Conservation (phyloP, 1,284 basidiomycete genomes). For the Pyrrhoderma lamaoense region DNA sequence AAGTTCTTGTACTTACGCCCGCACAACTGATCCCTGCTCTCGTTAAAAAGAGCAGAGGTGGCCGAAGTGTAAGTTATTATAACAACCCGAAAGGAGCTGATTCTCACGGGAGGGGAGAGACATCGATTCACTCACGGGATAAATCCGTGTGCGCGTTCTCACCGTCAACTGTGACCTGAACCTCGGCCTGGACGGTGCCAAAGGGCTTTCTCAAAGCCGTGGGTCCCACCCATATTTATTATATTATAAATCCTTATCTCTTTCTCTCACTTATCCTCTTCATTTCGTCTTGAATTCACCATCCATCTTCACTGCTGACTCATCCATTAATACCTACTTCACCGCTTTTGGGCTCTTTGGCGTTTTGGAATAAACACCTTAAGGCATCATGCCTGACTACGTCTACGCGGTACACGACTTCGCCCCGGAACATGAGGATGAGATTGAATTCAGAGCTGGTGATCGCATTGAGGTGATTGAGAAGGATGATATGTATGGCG, state of each 20-base stretch:
- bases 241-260: not conserved
- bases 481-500: conserved; percentile 88
- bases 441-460: conserved; percentile 81
- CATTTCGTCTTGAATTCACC: too few relatives aligned
- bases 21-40: too few relatives aligned
- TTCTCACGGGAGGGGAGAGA: too few relatives aligned
- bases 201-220: not conserved
- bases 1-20: too few relatives aligned
- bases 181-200: conserved; percentile 3
- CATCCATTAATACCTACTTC: too few relatives aligned
- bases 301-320: too few relatives aligned
- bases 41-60: too few relatives aligned
- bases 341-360: not conserved
- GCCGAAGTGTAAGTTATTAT: too few relatives aligned
- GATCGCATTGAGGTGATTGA: conserved; percentile 88
- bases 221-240: not conserved
- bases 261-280: not conserved
- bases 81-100: too few relatives aligned
- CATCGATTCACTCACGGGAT: too few relatives aligned
- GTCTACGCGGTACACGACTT: conserved; percentile 86
- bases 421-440: conserved; percentile 88
- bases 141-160: conserved; percentile 1
- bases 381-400: conserved; percentile 37
- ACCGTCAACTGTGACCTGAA: conserved; percentile 9
- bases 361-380: conserved; percentile 2